Base-by-base conservation (phyloP, 768 basidiomycete species). In the Russula sp. region DNA sequence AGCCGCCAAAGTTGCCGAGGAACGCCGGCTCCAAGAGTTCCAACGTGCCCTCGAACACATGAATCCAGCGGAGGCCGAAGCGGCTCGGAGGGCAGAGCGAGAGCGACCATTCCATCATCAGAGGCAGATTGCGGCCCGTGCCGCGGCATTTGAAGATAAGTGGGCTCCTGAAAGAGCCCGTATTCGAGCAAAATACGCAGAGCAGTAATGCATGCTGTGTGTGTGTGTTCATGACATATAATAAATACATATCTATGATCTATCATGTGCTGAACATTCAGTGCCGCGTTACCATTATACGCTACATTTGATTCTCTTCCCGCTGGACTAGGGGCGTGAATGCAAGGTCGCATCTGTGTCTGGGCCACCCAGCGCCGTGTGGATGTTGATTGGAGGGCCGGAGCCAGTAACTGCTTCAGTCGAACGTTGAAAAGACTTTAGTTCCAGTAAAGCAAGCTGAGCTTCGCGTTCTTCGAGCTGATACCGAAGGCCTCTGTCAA, bases 11-110 rank as follows among this genome's bases (percentile, higher is more conserved):
- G 22, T 13, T 5, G 49, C 48, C 1, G 49, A 38, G 14, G 58
- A 59, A 26, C 36, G 24, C 34, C 58, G 58, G 11, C 24, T 50
- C 36, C 49, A 59, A 36, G 58, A 59, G 18, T 51, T 38, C 20
- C 49, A 59, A 1, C 48, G 58, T n/a, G 34, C 58, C 18, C 36
- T 50, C 20, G 58, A 59, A 28, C 11, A 20, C 36, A 50, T 59
- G 58, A 18, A 28, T 20, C 49, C 49, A 24, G 36, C 26, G 0
- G 49, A 40, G 48, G 58, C 49, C 5, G 48, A 59, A 13, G 49
- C 58, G 2, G 36, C 49, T 28, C 48, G 11, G 24, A 24, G 5
- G 11, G 58, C 34, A 20, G 58, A 59, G 18, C 48, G 36, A 26
- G 48, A 26, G 26, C 49, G 58, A 3, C 2, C 36, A 3, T 48